Percentiles rank a stretch among this genome's conserved stretches.
Evolutionary conservation across 345 rosid genomes (phyloP).

Genomic region (Aegle marmelos): DNA sequence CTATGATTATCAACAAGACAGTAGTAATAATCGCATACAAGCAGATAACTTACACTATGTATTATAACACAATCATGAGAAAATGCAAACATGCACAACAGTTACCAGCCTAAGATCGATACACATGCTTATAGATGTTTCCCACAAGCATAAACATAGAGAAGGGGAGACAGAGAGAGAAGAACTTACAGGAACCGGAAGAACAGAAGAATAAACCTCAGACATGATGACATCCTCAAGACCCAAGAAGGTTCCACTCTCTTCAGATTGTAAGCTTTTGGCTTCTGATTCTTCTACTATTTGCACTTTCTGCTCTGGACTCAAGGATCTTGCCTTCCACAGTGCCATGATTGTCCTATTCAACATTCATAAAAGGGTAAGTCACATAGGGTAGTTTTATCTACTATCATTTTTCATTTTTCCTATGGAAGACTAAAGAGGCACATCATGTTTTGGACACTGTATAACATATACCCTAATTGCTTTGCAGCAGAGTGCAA

Average conservation of each 20-base stretch:
- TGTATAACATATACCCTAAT: background rate
- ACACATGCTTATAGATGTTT: background rate
- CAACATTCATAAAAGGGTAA: slow-evolving; percentile 8
- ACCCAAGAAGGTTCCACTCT: slow-evolving; percentile 75
- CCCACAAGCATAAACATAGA: background rate
- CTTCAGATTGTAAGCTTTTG: slow-evolving; percentile 67
- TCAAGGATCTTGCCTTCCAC: slow-evolving; percentile 91
- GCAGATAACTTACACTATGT: background rate
- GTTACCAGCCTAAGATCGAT: background rate
- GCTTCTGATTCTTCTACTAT: slow-evolving; percentile 84
- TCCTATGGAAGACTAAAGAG: background rate
- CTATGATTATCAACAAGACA: slow-evolving; percentile 37
- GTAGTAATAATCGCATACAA: slow-evolving; percentile 8
- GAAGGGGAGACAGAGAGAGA: background rate
- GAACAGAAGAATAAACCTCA: slow-evolving; percentile 61
- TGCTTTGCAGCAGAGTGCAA: background rate
- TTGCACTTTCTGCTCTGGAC: slow-evolving; percentile 90
- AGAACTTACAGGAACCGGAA: slow-evolving; percentile 71
- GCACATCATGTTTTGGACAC: background rate
- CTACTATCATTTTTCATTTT: background rate
- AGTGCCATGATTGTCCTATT: slow-evolving; percentile 94
- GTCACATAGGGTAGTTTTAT: background rate
- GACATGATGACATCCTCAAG: slow-evolving; percentile 80
- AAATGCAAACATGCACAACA: background rate
- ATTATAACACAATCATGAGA: background rate